A percentile compares a stretch with the other conserved stretches of the same genome.
Evolutionary conservation across 2,329 filamentous ascomycete species (phyloP).

Genomic region (Lasiodiplodia gonubiensis): DNA sequence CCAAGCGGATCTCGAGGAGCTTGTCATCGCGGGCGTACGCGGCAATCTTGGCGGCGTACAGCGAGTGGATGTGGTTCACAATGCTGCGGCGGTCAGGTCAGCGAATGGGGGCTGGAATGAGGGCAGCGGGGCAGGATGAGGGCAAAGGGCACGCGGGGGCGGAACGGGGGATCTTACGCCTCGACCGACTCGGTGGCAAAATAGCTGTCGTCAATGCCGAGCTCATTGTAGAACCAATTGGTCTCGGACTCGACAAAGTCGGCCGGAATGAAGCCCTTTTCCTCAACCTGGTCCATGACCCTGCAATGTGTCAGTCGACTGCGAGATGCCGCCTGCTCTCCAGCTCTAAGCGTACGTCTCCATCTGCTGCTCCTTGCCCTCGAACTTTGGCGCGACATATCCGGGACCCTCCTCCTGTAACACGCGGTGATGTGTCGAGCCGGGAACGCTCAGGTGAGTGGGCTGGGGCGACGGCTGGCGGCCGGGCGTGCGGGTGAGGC

Average conservation of each 20-base stretch:
- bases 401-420: conserved; percentile 89
- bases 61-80: conserved; percentile 90
- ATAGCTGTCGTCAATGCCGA: conserved; percentile 98
- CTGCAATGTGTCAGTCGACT: conserved; percentile 46
- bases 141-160: too few species aligned
- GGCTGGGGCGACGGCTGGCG: conserved; percentile 86
- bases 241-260: conserved; percentile 85
- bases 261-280: conserved; percentile 84
- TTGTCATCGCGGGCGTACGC: conserved; percentile 93
- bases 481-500: conserved; percentile 57
- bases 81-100: conserved; percentile 56
- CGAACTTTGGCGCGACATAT: conserved; percentile 92
- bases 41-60: conserved; percentile 96
- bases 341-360: conserved; percentile 60
- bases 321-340: conserved; percentile 12
- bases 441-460: conserved; percentile 78
- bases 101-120: conserved; percentile 16
- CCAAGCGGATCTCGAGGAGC: conserved; percentile 88
- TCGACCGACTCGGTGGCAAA: conserved; percentile 88
- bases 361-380: conserved; percentile 92
- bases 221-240: conserved; percentile 95
- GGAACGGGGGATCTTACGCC: conserved; percentile 54
- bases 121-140: not conserved
- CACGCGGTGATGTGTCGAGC: conserved; percentile 67
- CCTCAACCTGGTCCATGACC: conserved; percentile 79